Evolutionary conservation across 441 rosid species (phyloP).

Genomic region (Melastoma candidum): DNA sequence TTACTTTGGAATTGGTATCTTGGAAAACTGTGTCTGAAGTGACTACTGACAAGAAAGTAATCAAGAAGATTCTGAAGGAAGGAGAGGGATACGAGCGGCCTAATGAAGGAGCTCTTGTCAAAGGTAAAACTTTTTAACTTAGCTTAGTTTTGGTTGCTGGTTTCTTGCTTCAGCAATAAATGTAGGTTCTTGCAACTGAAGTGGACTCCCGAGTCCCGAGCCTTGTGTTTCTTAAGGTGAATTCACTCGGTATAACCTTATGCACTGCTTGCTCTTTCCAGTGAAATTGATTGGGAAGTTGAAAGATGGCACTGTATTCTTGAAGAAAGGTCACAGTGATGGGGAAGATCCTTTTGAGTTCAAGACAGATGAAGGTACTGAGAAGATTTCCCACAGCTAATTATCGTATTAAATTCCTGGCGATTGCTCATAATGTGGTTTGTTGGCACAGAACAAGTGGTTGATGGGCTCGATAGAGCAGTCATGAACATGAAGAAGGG

Average conservation of each 20-base stretch:
- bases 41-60: constrained; percentile 40
- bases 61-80: constrained; percentile 50
- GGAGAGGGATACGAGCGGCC: constrained; percentile 38
- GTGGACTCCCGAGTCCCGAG: constrained; percentile 3
- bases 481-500: constrained; percentile 57
- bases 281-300: constrained; percentile 44
- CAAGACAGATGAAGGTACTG: constrained; percentile 49
- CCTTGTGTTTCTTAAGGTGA: constrained; percentile 1
- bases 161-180: background rate
- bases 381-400: background rate
- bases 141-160: background rate
- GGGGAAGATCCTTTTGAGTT: constrained; percentile 38
- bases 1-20: constrained; percentile 40
- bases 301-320: constrained; percentile 50
- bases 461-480: constrained; percentile 49
- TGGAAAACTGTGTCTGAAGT: constrained; percentile 51
- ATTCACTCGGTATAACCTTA: constrained; percentile 1
- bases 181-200: background rate
- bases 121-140: constrained; percentile 26
- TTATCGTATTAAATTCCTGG: too few relatives aligned
- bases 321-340: constrained; percentile 38
- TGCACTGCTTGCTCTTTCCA: constrained; percentile 18
- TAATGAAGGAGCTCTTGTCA: constrained; percentile 47
- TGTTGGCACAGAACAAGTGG: constrained; percentile 37
- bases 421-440: constrained; percentile 10